Percentiles rank a stretch among this genome's conserved stretches.
Conservation (phyloP, 257 asterid species). For the Solanum medicagineum region DNA sequence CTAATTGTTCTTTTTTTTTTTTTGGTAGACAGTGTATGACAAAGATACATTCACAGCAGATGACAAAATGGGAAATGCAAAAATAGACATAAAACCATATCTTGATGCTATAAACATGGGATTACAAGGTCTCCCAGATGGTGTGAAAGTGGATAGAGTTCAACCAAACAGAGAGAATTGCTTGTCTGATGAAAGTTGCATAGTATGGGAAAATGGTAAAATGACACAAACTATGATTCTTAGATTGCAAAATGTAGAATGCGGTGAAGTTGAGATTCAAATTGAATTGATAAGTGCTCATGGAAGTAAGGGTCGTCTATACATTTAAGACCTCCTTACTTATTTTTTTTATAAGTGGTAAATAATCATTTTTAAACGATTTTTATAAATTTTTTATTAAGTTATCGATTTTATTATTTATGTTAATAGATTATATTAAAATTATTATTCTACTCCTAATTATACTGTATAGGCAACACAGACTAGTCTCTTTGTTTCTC, state of each 20-base stretch:
- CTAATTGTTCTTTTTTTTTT: neutral
- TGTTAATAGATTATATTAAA: no score
- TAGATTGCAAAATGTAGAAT: conserved; percentile 45
- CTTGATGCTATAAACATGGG: conserved; percentile 49
- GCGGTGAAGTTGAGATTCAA: conserved; percentile 61
- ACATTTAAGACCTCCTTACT: neutral
- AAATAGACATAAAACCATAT: conserved; percentile 36
- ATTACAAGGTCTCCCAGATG: conserved; percentile 48
- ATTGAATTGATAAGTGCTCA: conserved; percentile 20
- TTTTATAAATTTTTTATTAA: no score
- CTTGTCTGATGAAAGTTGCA: conserved; percentile 49
- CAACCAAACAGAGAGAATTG: conserved; percentile 43
- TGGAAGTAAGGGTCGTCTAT: neutral
- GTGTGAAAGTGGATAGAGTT: conserved; percentile 52
- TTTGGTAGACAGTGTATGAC: conserved; percentile 48
- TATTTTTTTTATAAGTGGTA: neutral
- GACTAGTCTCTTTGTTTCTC: no score
- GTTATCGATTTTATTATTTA: no score
- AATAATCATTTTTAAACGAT: neutral
- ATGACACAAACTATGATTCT: conserved; percentile 69
- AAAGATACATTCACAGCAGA: conserved; percentile 78
- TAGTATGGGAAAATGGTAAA: conserved; percentile 61
- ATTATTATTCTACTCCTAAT: no score
- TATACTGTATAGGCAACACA: no score
- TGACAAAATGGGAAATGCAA: conserved; percentile 74